Percentiles rank a stretch among this genome's conserved stretches.
Evolutionary conservation across 306 rosid species (phyloP).

Genomic region (Sindora glabra): DNA sequence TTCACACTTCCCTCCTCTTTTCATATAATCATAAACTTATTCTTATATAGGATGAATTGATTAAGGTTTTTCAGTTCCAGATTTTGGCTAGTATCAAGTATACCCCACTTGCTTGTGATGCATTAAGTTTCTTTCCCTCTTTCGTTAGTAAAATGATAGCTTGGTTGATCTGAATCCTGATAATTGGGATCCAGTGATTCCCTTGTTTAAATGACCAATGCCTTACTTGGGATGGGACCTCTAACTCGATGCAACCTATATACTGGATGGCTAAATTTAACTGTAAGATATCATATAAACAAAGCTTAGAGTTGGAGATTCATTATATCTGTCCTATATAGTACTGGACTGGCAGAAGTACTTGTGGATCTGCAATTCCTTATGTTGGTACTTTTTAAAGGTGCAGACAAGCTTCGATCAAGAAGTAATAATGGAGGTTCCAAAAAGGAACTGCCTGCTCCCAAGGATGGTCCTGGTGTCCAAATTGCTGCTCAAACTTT

Average conservation of each 20-base stretch:
- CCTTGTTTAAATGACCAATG: neutral
- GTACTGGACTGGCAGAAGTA: too few species aligned
- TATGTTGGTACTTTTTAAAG: conserved; percentile 32
- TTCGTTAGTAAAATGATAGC: conserved; percentile 7
- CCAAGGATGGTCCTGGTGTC: conserved; percentile 52
- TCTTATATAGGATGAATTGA: conserved; percentile 11
- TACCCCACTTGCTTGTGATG: conserved; percentile 28
- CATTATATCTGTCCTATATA: neutral
- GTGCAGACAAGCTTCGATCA: conserved; percentile 53
- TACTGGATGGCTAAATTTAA: neutral
- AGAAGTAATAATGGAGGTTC: conserved; percentile 55
- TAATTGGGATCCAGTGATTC: neutral
- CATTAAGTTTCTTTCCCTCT: neutral
- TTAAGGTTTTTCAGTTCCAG: conserved; percentile 10
- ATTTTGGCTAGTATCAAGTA: conserved; percentile 7
- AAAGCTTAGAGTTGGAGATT: neutral
- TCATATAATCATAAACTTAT: neutral
- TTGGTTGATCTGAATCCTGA: conserved; percentile 11
- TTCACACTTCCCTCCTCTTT: neutral
- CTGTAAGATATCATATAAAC: neutral
- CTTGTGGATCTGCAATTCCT: conserved; percentile 17
- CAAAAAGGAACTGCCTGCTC: conserved; percentile 53
- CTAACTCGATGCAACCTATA: neutral
- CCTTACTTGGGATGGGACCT: neutral
- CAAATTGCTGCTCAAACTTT: conserved; percentile 84